Percentiles rank a stretch among this genome's conserved stretches.
Evolutionary conservation across 495 filamentous ascomycete species (phyloP).

Genomic region (Penicillium verhagenii): DNA sequence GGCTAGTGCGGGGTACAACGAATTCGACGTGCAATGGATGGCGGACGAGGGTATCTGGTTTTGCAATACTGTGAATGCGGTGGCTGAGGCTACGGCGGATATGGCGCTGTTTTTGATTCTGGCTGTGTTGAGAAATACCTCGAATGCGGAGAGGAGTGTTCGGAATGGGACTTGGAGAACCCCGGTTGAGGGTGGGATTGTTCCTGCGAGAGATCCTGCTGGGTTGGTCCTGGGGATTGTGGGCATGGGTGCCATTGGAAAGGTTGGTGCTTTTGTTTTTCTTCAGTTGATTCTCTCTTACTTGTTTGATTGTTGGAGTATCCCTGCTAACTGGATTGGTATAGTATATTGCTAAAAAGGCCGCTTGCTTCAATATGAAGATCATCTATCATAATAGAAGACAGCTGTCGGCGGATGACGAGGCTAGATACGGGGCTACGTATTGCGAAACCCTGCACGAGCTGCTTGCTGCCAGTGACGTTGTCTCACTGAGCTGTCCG

Average conservation of each 20-base stretch:
- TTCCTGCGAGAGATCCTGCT: slow-evolving; percentile 48
- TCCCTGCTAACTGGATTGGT: background rate
- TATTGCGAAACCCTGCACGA: slow-evolving; percentile 18
- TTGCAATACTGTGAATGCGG: slow-evolving; percentile 65
- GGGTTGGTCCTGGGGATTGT: slow-evolving; percentile 63
- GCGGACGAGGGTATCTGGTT: slow-evolving; percentile 38
- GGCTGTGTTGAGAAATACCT: slow-evolving; percentile 61
- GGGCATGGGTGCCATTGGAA: slow-evolving; percentile 77
- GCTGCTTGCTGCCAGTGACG: slow-evolving; percentile 55
- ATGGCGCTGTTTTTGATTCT: slow-evolving; percentile 65
- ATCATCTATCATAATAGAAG: slow-evolving; percentile 60
- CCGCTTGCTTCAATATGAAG: slow-evolving; percentile 50
- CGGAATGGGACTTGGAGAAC: slow-evolving; percentile 47
- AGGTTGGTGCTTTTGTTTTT: too few species aligned
- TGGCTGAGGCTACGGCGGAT: slow-evolving; percentile 72
- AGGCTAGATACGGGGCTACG: slow-evolving; percentile 8
- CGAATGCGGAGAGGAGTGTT: slow-evolving; percentile 49
- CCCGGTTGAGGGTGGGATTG: slow-evolving; percentile 10
- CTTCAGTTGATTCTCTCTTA: too few species aligned
- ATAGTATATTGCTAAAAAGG: slow-evolving; percentile 38
- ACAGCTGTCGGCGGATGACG: slow-evolving; percentile 39
- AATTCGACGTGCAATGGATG: slow-evolving; percentile 39
- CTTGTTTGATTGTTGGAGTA: too few species aligned
- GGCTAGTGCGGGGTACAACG: slow-evolving; percentile 37
- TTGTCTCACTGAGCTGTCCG: slow-evolving; percentile 63